phyloP scores from a whole-genome alignment of 768 basidiomycete genomes.

The Filobasidium floriforme region DNA sequence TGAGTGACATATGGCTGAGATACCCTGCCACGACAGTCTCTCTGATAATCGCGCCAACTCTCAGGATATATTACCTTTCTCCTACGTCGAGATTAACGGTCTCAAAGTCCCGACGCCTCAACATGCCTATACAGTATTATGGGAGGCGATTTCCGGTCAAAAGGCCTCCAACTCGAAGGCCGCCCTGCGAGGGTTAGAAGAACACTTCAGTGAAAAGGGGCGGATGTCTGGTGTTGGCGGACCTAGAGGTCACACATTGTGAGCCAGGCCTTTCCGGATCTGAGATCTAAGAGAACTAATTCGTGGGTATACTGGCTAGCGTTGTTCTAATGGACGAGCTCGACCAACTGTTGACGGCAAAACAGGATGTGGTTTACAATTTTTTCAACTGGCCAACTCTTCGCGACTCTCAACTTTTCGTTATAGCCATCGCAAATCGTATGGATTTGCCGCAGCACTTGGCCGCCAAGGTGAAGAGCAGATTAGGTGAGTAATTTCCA shows the following conservation, averaged over 20 bases:
- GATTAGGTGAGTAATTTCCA: conserved; percentile 58
- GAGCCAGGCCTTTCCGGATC: conserved; percentile 26
- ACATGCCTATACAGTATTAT: conserved; percentile 84
- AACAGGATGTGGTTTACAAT: conserved; percentile 98
- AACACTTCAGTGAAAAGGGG: conserved; percentile 65
- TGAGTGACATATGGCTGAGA: conserved; percentile 46
- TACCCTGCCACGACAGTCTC: background rate
- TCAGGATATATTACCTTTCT: conserved; percentile 88
- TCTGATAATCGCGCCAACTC: background rate
- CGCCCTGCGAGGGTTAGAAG: conserved; percentile 67
- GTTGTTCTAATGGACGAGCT: conserved; percentile 98
- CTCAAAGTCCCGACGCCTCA: conserved; percentile 83
- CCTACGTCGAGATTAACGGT: conserved; percentile 96
- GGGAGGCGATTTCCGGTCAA: conserved; percentile 84
- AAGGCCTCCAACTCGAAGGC: conserved; percentile 65
- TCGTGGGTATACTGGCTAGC: conserved; percentile 47
- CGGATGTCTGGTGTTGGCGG: conserved; percentile 48
- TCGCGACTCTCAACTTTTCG: conserved; percentile 75
- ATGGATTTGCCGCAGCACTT: conserved; percentile 96
- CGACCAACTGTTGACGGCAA: conserved; percentile 88
- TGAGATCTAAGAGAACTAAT: background rate
- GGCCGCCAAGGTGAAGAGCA: conserved; percentile 82
- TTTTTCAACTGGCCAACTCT: conserved; percentile 99
- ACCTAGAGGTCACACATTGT: conserved; percentile 85
- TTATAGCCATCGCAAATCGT: conserved; percentile 94